Conservation (phyloP, 441 rosid genomes). For the Syzygium malaccense region DNA sequence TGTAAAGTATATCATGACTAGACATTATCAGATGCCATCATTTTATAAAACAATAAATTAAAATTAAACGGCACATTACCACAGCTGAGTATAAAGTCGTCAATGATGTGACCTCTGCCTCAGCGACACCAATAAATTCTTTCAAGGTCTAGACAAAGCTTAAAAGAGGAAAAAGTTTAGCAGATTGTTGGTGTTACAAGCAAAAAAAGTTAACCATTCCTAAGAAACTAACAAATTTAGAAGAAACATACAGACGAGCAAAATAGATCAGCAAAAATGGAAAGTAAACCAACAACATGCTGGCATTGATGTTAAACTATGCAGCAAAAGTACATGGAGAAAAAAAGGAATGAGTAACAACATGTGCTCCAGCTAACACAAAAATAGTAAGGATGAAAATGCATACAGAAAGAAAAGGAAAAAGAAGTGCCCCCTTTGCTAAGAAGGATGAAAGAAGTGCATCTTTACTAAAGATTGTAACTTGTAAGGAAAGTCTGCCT, state of each 20-base stretch:
- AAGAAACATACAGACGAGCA: neutral
- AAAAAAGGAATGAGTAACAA: neutral
- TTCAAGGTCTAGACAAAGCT: conserved; percentile 54
- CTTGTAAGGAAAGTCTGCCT: neutral
- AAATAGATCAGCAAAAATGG: neutral
- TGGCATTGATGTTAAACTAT: neutral
- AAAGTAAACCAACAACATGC: neutral
- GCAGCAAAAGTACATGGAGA: neutral
- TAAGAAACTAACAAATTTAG: neutral
- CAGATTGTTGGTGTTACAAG: neutral
- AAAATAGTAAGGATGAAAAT: neutral
- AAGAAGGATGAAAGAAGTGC: neutral
- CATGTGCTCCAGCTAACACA: neutral
- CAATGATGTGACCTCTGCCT: conserved; percentile 70
- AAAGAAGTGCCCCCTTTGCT: neutral
- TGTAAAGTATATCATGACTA: conserved; percentile 8
- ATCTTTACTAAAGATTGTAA: neutral
- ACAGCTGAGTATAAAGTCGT: conserved; percentile 76
- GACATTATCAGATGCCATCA: neutral
- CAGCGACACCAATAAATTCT: conserved; percentile 68
- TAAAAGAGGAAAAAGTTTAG: neutral
- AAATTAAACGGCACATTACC: conserved; percentile 37
- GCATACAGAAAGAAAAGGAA: neutral
- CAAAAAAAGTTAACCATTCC: neutral
- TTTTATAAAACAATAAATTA: neutral